Evolutionary conservation across 2,329 filamentous ascomycete species (phyloP), one percentile per base, ranked within the genome.

Genomic region (Apiospora koreana): DNA sequence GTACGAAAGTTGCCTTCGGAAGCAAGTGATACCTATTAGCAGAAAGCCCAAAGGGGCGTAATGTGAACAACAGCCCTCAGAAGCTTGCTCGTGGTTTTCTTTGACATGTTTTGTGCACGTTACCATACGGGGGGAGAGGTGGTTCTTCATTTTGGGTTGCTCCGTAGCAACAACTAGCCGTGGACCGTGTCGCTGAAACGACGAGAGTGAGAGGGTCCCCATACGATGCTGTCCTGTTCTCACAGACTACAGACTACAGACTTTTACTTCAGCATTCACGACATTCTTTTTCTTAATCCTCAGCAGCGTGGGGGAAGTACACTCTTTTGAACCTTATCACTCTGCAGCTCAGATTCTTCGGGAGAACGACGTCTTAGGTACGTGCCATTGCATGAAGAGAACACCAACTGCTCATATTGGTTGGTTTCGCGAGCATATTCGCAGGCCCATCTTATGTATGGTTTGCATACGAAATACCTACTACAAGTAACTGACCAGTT

Each of bases 11-110:
- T 62, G 54, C 28, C 54, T 38, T 62, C 38, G 54, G 54, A 38
- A 62, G 54, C 54, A 62, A 62, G 54, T 62, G 54, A 62, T 62
- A n/a, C n/a, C n/a, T n/a, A 62, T 12, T 62, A 62, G 54, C 54
- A 38, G 31, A 38, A 35, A 58, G 50, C 50, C 50, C 50, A n/a
- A n/a, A n/a, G 14, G 54, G 54, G 54, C 54, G 54, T 62, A 62
- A 62, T 62, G 54, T 62, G 28, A 62, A 62, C 10, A 38, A 38
- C 18, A 62, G 9, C 31, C 31, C 38, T n/a, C 8, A 62, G 21
- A 62, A n/a, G 28, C 18, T 62, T 31, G 54, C 50, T 58, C 16
- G n/a, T 62, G 54, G 54, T 38, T 38, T 35, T 38, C 31, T 8
- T 18, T 14, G 35, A 7, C 31, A 38, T 28, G 38, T 62, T 21